Conservation (phyloP, 768 basidiomycete genomes). For the Nidularia sp. region DNA sequence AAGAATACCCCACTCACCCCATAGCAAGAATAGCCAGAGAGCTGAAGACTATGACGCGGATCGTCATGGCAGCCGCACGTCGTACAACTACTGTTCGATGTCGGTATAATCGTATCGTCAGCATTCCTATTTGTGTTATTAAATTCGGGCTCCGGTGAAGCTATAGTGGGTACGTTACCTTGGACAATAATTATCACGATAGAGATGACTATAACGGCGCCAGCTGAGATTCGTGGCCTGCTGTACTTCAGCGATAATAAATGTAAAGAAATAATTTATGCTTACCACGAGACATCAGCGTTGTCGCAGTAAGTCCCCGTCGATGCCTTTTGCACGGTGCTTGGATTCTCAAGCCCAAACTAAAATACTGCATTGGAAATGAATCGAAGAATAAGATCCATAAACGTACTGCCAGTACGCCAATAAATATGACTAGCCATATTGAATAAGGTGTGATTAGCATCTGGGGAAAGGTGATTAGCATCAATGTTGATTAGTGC, state of each 20-base stretch:
- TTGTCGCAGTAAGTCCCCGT: constrained; percentile 27
- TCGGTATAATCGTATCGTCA: constrained; percentile 16
- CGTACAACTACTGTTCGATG: constrained; percentile 13
- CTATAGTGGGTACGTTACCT: constrained; percentile 6
- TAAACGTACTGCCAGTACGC: constrained; percentile 14
- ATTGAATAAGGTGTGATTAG: constrained; percentile 18
- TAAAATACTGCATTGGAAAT: constrained; percentile 1
- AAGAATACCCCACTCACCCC: constrained; percentile 10
- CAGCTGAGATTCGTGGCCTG: constrained; percentile 21
- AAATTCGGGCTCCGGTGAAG: neutral
- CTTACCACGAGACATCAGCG: constrained; percentile 12
- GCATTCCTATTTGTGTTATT: constrained; percentile 9
- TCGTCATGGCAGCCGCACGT: constrained; percentile 15
- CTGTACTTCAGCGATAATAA: neutral
- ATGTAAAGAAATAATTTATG: neutral
- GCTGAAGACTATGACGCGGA: constrained; percentile 24
- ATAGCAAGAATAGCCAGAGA: constrained; percentile 19
- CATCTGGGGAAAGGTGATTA: constrained; percentile 11
- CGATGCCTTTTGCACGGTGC: constrained; percentile 14
- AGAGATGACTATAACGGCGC: constrained; percentile 14
- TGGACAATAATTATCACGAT: constrained; percentile 15
- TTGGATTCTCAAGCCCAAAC: constrained; percentile 17
- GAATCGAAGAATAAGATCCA: neutral
- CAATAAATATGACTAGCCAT: constrained; percentile 18
- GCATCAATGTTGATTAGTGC: neutral